Evolutionary conservation across 208 protist genomes (phyloP).

Genomic region (Angomonas deanei): DNA sequence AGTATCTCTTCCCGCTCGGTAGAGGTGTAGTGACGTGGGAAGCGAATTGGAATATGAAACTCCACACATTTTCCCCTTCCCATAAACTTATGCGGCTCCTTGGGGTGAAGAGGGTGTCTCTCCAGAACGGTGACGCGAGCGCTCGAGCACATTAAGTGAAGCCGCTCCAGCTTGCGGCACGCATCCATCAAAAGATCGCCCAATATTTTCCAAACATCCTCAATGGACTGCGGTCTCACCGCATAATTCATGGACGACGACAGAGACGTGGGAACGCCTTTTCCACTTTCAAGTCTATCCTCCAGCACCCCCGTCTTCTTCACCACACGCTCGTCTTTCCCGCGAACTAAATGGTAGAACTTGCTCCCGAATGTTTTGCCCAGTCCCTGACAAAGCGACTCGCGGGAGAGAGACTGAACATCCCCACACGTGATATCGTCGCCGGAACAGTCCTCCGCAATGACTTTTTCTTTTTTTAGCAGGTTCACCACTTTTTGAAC

Average conservation of each 20-base stretch:
- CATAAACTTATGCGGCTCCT: constrained; percentile 81
- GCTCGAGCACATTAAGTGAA: constrained; percentile 19
- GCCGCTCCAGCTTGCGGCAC: constrained; percentile 62
- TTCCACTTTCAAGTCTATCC: constrained; percentile 51
- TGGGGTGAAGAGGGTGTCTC: constrained; percentile 72
- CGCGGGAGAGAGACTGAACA: constrained; percentile 53
- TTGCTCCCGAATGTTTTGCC: constrained; percentile 63
- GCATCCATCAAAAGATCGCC: constrained; percentile 65
- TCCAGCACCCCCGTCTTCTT: constrained; percentile 70
- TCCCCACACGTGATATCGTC: constrained; percentile 40
- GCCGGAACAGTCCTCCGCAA: no score
- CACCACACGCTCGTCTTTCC: constrained; percentile 66
- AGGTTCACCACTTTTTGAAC: constrained; percentile 38
- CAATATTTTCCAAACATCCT: constrained; percentile 67
- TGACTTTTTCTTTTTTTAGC: not conserved
- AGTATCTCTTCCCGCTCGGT: constrained; percentile 42
- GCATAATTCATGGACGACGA: constrained; percentile 89
- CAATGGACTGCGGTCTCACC: constrained; percentile 45
- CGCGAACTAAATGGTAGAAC: constrained; percentile 67
- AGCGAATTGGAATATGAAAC: constrained; percentile 56
- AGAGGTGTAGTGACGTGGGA: constrained; percentile 35
- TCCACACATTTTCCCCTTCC: constrained; percentile 79
- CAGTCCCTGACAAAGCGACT: constrained; percentile 43
- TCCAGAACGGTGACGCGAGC: constrained; percentile 75
- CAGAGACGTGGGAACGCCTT: constrained; percentile 44